Evolutionary conservation across 164 flowering plant species (phyloP).

Genomic region (Macadamia integrifolia): DNA sequence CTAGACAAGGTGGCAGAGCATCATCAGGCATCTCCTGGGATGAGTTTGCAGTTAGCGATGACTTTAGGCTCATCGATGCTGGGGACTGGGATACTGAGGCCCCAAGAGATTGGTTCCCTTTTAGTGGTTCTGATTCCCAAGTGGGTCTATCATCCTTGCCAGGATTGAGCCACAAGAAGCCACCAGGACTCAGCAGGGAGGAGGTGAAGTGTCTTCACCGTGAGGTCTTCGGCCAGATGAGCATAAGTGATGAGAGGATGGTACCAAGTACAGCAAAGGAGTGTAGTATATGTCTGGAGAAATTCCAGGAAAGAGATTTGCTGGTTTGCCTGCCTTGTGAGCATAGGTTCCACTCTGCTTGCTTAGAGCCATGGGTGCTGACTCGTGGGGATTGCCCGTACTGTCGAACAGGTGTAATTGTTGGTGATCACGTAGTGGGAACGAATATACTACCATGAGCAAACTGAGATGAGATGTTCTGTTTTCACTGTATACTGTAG

Average conservation of each 20-base stretch:
- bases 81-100: slow-evolving; percentile 48
- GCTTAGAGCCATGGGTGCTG: slow-evolving; percentile 73
- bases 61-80: slow-evolving; percentile 33
- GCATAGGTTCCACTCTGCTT: slow-evolving; percentile 62
- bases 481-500: no score
- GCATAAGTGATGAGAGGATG: slow-evolving; percentile 6
- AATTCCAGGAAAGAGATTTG: slow-evolving; percentile 48
- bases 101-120: slow-evolving; percentile 21
- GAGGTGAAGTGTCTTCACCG: slow-evolving; percentile 34
- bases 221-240: slow-evolving; percentile 30
- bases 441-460: neutral
- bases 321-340: slow-evolving; percentile 53
- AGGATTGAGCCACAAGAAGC: slow-evolving; percentile 33
- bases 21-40: slow-evolving; percentile 15
- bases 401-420: slow-evolving; percentile 46
- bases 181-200: slow-evolving; percentile 57
- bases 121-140: slow-evolving; percentile 13
- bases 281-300: slow-evolving; percentile 61
- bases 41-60: slow-evolving; percentile 29
- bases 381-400: slow-evolving; percentile 85
- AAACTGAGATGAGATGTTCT: no score
- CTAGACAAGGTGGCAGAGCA: slow-evolving; percentile 33
- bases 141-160: slow-evolving; percentile 13
- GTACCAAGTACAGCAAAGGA: slow-evolving; percentile 22
- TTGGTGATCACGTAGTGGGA: neutral